Evolutionary conservation across 2,329 filamentous ascomycete genomes (phyloP).

Genomic region (Colletotrichum ledebouriae): DNA sequence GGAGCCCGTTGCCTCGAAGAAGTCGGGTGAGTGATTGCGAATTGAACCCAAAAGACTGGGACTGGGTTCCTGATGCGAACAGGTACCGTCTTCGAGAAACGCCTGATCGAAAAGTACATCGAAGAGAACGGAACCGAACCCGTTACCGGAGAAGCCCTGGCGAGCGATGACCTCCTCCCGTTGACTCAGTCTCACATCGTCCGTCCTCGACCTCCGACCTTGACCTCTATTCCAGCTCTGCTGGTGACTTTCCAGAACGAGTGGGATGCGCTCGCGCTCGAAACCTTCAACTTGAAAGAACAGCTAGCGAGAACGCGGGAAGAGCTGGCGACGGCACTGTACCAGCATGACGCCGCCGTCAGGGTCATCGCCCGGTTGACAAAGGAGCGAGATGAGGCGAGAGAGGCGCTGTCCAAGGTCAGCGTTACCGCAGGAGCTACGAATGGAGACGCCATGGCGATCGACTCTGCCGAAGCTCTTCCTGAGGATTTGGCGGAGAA

Average conservation of each 20-base stretch:
- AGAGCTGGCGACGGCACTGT: constrained; percentile 92
- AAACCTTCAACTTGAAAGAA: constrained; percentile 91
- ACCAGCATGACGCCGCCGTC: constrained; percentile 97
- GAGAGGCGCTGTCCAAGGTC: constrained; percentile 88
- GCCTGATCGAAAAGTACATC: constrained; percentile 95
- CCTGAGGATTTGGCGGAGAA: constrained; percentile 78
- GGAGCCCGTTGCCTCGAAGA: constrained; percentile 93
- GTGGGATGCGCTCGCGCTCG: constrained; percentile 94
- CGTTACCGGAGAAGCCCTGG: constrained; percentile 86
- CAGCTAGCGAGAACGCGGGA: constrained; percentile 91
- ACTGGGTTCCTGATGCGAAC: constrained; percentile 11
- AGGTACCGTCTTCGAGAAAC: constrained; percentile 95
- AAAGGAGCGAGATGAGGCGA: constrained; percentile 92
- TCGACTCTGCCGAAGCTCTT: constrained; percentile 81
- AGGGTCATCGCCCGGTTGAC: constrained; percentile 92
- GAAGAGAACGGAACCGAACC: constrained; percentile 94
- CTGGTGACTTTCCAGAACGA: constrained; percentile 97
- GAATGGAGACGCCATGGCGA: constrained; percentile 90
- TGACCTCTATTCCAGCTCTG: constrained; percentile 95
- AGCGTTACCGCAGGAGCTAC: constrained; percentile 73
- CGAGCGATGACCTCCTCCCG: constrained; percentile 86
- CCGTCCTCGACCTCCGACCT: constrained; percentile 88
- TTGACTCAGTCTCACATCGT: constrained; percentile 88
- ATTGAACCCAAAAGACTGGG: not conserved
- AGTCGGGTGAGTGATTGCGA: constrained; percentile 77